A percentile compares a stretch with the other conserved stretches of the same genome.
Evolutionary conservation across 495 filamentous ascomycete genomes (phyloP).

Genomic region (Tuber indicum): DNA sequence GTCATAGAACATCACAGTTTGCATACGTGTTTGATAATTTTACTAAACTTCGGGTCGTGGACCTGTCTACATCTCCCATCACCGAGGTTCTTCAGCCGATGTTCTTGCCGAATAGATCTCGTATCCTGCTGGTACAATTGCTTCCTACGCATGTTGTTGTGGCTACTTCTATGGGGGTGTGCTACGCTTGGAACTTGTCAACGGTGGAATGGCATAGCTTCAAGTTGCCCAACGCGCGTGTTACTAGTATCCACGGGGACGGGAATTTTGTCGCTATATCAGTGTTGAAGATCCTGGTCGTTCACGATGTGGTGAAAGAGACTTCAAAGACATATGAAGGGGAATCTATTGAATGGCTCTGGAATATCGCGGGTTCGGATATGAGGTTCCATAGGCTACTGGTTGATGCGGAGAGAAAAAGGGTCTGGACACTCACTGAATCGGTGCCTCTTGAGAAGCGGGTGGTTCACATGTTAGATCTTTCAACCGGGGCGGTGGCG

Average conservation of each 20-base stretch:
- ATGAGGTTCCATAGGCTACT: not conserved
- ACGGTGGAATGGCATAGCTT: conserved; percentile 20
- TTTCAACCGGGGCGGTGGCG: conserved; percentile 7
- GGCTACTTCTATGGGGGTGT: conserved; percentile 4
- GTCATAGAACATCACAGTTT: conserved; percentile 6
- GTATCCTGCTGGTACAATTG: not conserved
- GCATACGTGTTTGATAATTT: conserved; percentile 8
- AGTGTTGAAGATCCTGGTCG: conserved; percentile 2
- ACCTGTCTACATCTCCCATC: conserved; percentile 11
- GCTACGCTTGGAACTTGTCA: conserved; percentile 28
- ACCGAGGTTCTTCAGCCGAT: conserved; percentile 12
- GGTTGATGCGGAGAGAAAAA: conserved; percentile 19
- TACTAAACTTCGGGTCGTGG: conserved; percentile 10
- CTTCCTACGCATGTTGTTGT: conserved; percentile 16
- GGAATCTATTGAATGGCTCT: not conserved
- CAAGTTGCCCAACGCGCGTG: not conserved
- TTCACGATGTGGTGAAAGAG: conserved; percentile 19
- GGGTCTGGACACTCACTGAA: conserved; percentile 14
- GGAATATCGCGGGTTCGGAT: conserved; percentile 5
- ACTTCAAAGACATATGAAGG: conserved; percentile 12
- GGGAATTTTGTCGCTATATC: conserved; percentile 13
- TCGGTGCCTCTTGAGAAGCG: not conserved
- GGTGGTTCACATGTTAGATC: not conserved
- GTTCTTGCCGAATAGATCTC: conserved; percentile 10
- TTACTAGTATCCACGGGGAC: conserved; percentile 8